phyloP scores from a whole-genome alignment of 176 grass and related monocot species.

The Hordeum vulgare region MorexV3_pseudomolecules_assembly NC_058518.1:381743941-381744440 shows the following conservation, averaged over 20 bases:
- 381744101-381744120: constrained; percentile 82
- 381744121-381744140: constrained; percentile 65
- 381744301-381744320: background rate
- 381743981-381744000: constrained; percentile 85
- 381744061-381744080: constrained; percentile 53
- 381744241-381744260: constrained; percentile 40
- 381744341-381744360: constrained; percentile 13
- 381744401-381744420: background rate
- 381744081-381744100: constrained; percentile 43
- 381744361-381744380: background rate
- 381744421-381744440: background rate
- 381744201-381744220: constrained; percentile 70
- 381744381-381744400: background rate
- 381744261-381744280: constrained; percentile 4
- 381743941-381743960: constrained; percentile 95
- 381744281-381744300: background rate
- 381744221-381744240: constrained; percentile 45
- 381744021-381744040: constrained; percentile 77
- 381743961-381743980: constrained; percentile 60
- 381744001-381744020: constrained; percentile 67
- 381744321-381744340: background rate
- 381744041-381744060: constrained; percentile 60
- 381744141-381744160: constrained; percentile 88
- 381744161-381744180: constrained; percentile 86
- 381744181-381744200: constrained; percentile 69